Evolutionary conservation across 129 eudicot genomes (phyloP).

Genomic region (Dittrichia graveolens): DNA sequence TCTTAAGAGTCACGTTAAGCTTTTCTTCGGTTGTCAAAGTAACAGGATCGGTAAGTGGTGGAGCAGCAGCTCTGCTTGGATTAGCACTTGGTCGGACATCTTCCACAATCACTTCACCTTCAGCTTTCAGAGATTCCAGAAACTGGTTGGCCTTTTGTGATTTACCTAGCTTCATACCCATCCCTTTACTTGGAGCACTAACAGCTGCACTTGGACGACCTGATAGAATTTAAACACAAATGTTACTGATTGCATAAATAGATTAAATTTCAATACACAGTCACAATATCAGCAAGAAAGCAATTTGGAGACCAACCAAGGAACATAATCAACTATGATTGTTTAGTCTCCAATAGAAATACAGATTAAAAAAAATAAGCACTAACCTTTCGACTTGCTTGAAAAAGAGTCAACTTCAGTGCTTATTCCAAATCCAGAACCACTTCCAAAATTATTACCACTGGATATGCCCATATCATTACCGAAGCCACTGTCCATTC

Average conservation of each 20-base stretch:
- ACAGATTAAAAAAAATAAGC: slow-evolving; percentile 15
- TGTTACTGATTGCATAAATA: not conserved
- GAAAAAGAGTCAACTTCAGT: slow-evolving; percentile 72
- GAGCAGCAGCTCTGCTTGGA: slow-evolving; percentile 65
- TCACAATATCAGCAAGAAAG: not conserved
- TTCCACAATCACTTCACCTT: slow-evolving; percentile 86
- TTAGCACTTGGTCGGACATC: slow-evolving; percentile 80
- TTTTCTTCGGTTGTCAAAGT: slow-evolving; percentile 90
- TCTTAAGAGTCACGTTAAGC: slow-evolving; percentile 74
- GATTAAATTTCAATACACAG: not conserved
- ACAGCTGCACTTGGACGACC: slow-evolving; percentile 69
- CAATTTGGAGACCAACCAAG: not conserved
- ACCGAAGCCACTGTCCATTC: slow-evolving; percentile 65
- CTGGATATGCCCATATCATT: slow-evolving; percentile 55
- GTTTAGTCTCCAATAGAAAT: not conserved
- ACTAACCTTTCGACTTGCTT: slow-evolving; percentile 79
- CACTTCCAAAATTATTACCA: slow-evolving; percentile 77
- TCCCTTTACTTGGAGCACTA: slow-evolving; percentile 76
- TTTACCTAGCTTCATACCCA: slow-evolving; percentile 87
- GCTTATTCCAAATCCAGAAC: slow-evolving; percentile 73
- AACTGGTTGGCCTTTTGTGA: slow-evolving; percentile 66
- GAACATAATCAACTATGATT: not conserved
- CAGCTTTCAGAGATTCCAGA: slow-evolving; percentile 88
- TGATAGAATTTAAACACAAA: slow-evolving; percentile 22
- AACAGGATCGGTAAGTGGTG: slow-evolving; percentile 85